Conservation (phyloP, 164 flowering plant species). For the Buxus sempervirens region DNA sequence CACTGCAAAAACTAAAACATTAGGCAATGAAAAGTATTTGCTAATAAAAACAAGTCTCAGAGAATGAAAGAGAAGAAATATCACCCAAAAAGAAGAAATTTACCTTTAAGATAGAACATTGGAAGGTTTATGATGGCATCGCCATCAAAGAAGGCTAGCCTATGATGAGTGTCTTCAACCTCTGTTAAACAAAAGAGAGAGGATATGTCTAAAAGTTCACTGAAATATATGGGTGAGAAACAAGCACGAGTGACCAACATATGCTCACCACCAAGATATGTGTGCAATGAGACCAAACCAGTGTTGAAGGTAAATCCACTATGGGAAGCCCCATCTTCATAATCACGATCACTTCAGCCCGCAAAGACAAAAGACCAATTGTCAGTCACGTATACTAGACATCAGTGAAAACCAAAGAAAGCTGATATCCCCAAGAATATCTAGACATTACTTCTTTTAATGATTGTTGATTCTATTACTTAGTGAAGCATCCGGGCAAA, state of each 20-base stretch:
- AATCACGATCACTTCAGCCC: slow-evolving; percentile 27
- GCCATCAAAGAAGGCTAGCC: slow-evolving; percentile 66
- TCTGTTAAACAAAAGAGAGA: slow-evolving; percentile 40
- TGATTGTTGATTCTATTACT: neutral
- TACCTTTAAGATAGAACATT: slow-evolving; percentile 80
- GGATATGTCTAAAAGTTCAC: slow-evolving; percentile 5
- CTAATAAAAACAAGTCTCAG: neutral
- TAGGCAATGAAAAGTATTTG: neutral
- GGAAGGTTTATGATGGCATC: slow-evolving; percentile 72
- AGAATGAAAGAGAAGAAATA: neutral
- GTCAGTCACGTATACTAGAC: neutral
- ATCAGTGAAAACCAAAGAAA: too few species aligned
- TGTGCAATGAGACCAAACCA: slow-evolving; percentile 72
- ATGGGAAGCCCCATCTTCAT: slow-evolving; percentile 35
- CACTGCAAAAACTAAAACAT: neutral
- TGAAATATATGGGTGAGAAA: neutral
- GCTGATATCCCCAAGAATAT: too few species aligned
- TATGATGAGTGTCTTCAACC: slow-evolving; percentile 80
- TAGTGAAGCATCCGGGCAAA: neutral
- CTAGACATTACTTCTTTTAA: neutral
- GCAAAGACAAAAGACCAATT: neutral
- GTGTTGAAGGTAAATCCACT: slow-evolving; percentile 57
- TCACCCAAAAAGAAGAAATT: neutral
- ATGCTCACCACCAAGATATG: slow-evolving; percentile 90
- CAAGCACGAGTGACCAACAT: neutral